Percentiles rank a stretch among this genome's conserved stretches.
Evolutionary conservation across 352 stramenopile genomes (phyloP).

Genomic region (Phytophthora tentaculata): DNA sequence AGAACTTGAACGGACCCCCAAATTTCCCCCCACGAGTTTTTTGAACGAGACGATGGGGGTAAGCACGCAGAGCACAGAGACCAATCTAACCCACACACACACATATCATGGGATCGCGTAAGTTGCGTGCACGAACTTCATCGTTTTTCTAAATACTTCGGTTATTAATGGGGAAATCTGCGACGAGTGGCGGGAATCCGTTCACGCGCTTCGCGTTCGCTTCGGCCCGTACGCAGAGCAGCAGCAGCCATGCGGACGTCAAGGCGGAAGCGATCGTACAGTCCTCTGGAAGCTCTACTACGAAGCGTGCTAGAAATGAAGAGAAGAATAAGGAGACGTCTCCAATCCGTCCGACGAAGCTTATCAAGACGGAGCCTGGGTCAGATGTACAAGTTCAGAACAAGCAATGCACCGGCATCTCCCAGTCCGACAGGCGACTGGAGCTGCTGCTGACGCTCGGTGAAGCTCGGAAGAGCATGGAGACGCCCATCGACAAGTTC

Average conservation of each 20-base stretch:
- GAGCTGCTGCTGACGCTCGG: constrained; percentile 49
- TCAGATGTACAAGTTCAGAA: constrained; percentile 8
- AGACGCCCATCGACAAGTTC: constrained; percentile 67
- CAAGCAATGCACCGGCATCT: constrained; percentile 1
- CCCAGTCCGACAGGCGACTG: constrained; percentile 31
- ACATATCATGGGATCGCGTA: constrained; percentile 27
- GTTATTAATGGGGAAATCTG: constrained; percentile 15
- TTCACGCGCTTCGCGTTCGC: constrained; percentile 72
- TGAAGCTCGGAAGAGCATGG: constrained; percentile 39
- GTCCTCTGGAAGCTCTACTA: neutral
- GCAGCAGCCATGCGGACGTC: constrained; percentile 10
- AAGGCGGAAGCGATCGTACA: constrained; percentile 15
- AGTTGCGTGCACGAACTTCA: constrained; percentile 25
- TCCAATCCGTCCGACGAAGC: constrained; percentile 14
- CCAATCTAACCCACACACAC: constrained; percentile 25
- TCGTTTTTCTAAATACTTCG: neutral
- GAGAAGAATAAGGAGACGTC: constrained; percentile 4
- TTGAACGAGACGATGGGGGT: constrained; percentile 1
- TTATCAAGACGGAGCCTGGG: constrained; percentile 15
- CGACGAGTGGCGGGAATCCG: constrained; percentile 47
- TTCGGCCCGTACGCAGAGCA: constrained; percentile 8
- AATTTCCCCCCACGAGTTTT: constrained; percentile 9
- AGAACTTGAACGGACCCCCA: constrained; percentile 36
- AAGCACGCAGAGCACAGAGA: constrained; percentile 23
- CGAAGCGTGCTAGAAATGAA: constrained; percentile 29